Percentiles rank a stretch among this genome's conserved stretches.
Conservation (phyloP, 306 rosid species). For the Cicer pinnatifidum region DNA sequence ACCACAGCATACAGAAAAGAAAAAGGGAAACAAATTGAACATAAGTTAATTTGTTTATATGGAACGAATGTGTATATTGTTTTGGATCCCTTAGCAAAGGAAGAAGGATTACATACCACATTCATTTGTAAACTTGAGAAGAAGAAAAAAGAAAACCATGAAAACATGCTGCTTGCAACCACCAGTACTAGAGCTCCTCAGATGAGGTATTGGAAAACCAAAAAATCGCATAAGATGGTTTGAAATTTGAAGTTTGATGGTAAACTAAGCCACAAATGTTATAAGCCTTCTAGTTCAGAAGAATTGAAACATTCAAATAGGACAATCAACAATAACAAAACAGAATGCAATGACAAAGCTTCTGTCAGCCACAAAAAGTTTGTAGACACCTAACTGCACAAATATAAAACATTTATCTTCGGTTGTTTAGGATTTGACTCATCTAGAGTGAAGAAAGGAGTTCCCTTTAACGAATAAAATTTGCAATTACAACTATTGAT, state of each 20-base stretch:
- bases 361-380: neutral
- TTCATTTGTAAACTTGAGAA: slow-evolving; percentile 2
- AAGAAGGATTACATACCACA: neutral
- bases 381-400: neutral
- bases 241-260: neutral
- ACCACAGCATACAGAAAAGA: neutral
- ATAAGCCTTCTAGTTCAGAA: slow-evolving; percentile 10
- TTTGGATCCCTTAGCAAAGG: slow-evolving; percentile 1
- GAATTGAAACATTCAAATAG: slow-evolving; percentile 25
- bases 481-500: neutral
- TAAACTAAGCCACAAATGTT: neutral
- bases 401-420: slow-evolving; percentile 25
- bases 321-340: neutral
- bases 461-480: neutral
- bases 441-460: neutral
- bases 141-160: neutral
- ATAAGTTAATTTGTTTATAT: slow-evolving; percentile 20
- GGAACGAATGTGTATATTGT: slow-evolving; percentile 11
- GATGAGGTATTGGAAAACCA: slow-evolving; percentile 6
- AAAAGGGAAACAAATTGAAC: neutral
- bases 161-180: slow-evolving; percentile 27
- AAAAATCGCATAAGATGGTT: neutral
- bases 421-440: neutral
- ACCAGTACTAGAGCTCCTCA: slow-evolving; percentile 13
- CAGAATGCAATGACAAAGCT: slow-evolving; percentile 1